Evolutionary conservation across 805 yeast genomes (phyloP), one percentile per base, ranked within the genome.

Genomic region (Komagataella phaffii): DNA sequence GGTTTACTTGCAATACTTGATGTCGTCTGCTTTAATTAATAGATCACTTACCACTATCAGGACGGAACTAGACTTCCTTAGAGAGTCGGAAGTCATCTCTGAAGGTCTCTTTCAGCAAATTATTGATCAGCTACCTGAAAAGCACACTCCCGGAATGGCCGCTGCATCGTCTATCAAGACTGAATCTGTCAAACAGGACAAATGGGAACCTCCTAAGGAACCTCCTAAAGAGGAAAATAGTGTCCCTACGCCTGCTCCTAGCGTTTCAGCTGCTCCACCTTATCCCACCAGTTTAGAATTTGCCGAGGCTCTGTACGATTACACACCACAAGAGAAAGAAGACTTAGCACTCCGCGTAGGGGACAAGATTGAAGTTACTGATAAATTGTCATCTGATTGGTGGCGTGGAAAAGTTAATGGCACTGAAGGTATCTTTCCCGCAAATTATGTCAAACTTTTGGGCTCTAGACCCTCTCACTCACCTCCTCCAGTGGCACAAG

Each of bases 381-480:
- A 86, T 61, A 82, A 78, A 58, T 74, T 84, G 50, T 83, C 88
- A 23, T 73, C 76, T 46, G 93, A 86, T 64, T 88, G 96, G 96
- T 85, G 87, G 82, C 81, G 78, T 61, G 96, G 96, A 47, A 68
- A 66, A 18, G 62, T 72, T 44, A 74, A 75, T 52, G 75, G 75
- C 3, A 62, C 65, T 23, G 74, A 74, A 17, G 96, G 96, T 46
- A 81, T 86, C 57, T 87, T 88, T 68, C 96, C 96, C 6, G 69
- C 87, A 3, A 85, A 85, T 64, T 88, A 88, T 60, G 93, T 86
- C 46, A 73, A 73, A 23, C 63, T 73, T 4, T 45, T 51, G 30
- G 44, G 48, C 50, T 12, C 40, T 30, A 36, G 51, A 49, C 52
- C 57, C 50, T 48, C 46, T 52, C 23, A 56, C 56, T 46, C 59